A percentile compares a stretch with the other conserved stretches of the same genome.
These are phyloP conservation scores for Globisporangium camurandrum DNA, from an alignment of 352 stramenopile genomes.

Conservation along the genomic window DNA sequence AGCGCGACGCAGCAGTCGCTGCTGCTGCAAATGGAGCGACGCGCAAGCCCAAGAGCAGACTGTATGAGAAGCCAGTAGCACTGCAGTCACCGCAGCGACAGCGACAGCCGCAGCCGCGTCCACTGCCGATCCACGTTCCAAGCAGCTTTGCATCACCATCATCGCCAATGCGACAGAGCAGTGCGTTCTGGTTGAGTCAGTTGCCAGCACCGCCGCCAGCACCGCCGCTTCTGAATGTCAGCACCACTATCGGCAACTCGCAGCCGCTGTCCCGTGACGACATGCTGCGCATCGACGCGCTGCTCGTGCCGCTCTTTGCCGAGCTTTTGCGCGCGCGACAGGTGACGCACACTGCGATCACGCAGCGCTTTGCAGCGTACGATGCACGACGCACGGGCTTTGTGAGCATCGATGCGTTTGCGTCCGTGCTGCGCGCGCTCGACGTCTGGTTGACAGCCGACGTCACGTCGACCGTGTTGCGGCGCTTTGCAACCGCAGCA, in stretches of 20 bases:
- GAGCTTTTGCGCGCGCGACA: slow-evolving; percentile 38
- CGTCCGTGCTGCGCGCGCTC: slow-evolving; percentile 50
- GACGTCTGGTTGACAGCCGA: slow-evolving; percentile 44
- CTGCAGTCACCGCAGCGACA: background rate
- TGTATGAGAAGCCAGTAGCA: too few relatives aligned
- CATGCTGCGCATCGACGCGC: slow-evolving; percentile 27
- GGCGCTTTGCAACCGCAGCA: slow-evolving; percentile 34
- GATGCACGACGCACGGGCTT: slow-evolving; percentile 56
- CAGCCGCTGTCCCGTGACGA: slow-evolving; percentile 27
- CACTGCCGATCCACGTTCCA: slow-evolving; percentile 2
- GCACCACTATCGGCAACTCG: too few relatives aligned
- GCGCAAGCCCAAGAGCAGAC: background rate
- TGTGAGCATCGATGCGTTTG: slow-evolving; percentile 51
- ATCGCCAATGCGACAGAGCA: background rate
- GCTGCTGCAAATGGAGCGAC: background rate
- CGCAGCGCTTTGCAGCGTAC: slow-evolving; percentile 44
- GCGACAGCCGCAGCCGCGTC: background rate
- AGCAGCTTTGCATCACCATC: background rate
- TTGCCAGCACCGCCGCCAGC: background rate
- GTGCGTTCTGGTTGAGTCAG: background rate
- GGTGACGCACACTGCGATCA: slow-evolving; percentile 19
- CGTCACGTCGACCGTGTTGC: slow-evolving; percentile 29
- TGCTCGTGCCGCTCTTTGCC: slow-evolving; percentile 39
- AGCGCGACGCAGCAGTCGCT: slow-evolving; percentile 3
- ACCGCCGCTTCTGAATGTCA: too few relatives aligned